Conservation (phyloP, 2,329 filamentous ascomycete genomes). For the Stagonosporopsis rhizophila region DNA sequence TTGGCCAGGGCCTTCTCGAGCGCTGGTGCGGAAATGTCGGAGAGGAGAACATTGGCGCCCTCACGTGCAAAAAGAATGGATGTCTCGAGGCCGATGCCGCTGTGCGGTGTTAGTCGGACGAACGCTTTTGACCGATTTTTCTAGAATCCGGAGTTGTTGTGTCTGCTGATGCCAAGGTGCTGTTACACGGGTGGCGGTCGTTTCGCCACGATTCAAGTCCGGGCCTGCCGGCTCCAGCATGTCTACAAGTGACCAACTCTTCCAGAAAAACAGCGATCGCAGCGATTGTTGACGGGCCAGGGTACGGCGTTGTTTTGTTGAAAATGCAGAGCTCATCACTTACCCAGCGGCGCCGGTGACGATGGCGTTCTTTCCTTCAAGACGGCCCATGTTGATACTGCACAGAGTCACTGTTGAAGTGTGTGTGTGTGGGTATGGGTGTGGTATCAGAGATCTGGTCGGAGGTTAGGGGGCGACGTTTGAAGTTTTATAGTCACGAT, state of each 20-base stretch:
- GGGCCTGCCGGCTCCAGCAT: background rate
- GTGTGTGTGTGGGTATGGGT: background rate
- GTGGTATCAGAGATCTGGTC: conserved; percentile 17
- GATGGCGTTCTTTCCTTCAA: conserved; percentile 73
- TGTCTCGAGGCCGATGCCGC: conserved; percentile 93
- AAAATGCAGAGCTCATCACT: conserved; percentile 46
- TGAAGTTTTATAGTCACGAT: conserved; percentile 34
- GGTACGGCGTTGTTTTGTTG: background rate
- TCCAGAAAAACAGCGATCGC: background rate
- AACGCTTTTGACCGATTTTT: background rate
- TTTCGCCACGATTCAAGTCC: background rate
- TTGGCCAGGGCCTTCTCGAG: conserved; percentile 79
- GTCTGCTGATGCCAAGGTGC: conserved; percentile 2
- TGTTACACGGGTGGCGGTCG: background rate
- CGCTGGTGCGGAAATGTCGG: conserved; percentile 80
- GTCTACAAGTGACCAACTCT: background rate
- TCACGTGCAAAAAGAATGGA: conserved; percentile 88
- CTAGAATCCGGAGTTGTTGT: background rate
- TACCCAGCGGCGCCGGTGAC: conserved; percentile 89
- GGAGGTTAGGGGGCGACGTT: conserved; percentile 14
- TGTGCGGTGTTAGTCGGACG: conserved; percentile 48
- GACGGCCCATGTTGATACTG: conserved; percentile 55
- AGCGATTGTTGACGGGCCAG: background rate
- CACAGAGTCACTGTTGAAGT: conserved; percentile 10
- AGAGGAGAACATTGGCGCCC: conserved; percentile 83